phyloP scores from a whole-genome alignment of 352 stramenopile species.

The Peronosclerospora sorghi region DNA sequence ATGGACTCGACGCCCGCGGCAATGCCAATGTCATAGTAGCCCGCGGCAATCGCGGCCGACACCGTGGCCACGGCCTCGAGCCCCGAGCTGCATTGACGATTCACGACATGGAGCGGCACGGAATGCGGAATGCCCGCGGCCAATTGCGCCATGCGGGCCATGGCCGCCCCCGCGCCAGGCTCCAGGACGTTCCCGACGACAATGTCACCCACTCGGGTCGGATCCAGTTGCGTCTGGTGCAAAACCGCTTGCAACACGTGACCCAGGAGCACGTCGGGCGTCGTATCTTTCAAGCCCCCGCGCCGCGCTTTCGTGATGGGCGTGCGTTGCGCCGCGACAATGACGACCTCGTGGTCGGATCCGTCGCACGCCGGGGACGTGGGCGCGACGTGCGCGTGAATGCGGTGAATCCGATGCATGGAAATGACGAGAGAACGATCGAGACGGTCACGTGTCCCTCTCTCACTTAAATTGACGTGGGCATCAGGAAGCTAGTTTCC shows the following conservation, averaged over 20 bases:
- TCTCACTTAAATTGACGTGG: no score
- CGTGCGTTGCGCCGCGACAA: slow-evolving; percentile 77
- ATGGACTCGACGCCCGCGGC: slow-evolving; percentile 83
- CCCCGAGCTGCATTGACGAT: slow-evolving; percentile 82
- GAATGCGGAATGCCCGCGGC: slow-evolving; percentile 65
- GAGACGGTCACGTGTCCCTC: no score
- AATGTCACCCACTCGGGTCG: slow-evolving; percentile 65
- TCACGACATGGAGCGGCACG: slow-evolving; percentile 65
- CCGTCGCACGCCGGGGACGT: slow-evolving; percentile 9
- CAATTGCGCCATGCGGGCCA: slow-evolving; percentile 77
- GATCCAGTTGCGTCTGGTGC: slow-evolving; percentile 71
- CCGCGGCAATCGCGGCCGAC: slow-evolving; percentile 62
- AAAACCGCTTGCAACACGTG: slow-evolving; percentile 77
- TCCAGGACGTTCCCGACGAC: slow-evolving; percentile 83
- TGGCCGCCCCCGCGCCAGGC: slow-evolving; percentile 57
- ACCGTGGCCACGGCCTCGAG: slow-evolving; percentile 79
- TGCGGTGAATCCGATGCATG: slow-evolving; percentile 69
- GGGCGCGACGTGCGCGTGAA: slow-evolving; percentile 51
- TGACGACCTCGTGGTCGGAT: slow-evolving; percentile 70
- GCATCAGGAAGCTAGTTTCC: no score
- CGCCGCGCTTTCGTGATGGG: slow-evolving; percentile 80
- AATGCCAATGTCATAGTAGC: slow-evolving; percentile 81
- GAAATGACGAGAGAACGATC: no score
- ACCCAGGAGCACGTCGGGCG: slow-evolving; percentile 82
- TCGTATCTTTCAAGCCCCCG: slow-evolving; percentile 88